Base-by-base conservation (phyloP, 1,139 yeast genomes). In the Yamadazyma blattariae region DNA sequence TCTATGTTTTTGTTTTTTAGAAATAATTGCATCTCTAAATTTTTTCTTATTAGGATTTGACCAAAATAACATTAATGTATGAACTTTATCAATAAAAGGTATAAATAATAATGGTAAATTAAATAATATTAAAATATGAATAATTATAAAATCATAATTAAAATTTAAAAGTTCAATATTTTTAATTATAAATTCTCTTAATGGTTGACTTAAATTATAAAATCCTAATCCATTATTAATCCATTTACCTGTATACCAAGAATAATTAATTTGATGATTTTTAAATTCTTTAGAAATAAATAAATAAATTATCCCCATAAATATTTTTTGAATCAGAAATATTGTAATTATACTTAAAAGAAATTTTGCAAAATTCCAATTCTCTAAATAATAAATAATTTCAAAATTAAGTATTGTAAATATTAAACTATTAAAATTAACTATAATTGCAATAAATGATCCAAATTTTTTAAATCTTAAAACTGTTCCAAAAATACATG, bases 221-320 rank as follows among this genome's bases (percentile, higher is more conserved):
- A 77, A 71, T 1, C 89, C 86, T 26, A 81, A 59, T 1, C 75
- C 77, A n/a, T 75, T 69, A 10, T 60, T 62, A 27, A 71, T 52
- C 96, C 96, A 87, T 33, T 67, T 71, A 0, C 95, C 96, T 0
- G 87, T 75, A 96, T 96, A 88, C 95, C 96, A 88, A 0, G 90
- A 81, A 19, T 71, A 52, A 49, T 83, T 84, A 2, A 83, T 55
- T 25, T 61, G 60, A 40, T 76, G 80, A 40, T 71, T 75, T 29
- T 67, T 69, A 41, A 75, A 61, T 50, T 87, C 95, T 39, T 82
- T 65, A 1, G 90, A 70, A 12, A 85, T 52, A 1, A 74, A 44
- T 1, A 71, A 44, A 13, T 43, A 41, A 29, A 77, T 71, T 38
- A 51, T 28, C 23, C 47, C 50, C 16, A 76, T 69, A 1, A 82